Conservation (phyloP, 139 green algal genomes). For the Coelastrella sp. region DNA sequence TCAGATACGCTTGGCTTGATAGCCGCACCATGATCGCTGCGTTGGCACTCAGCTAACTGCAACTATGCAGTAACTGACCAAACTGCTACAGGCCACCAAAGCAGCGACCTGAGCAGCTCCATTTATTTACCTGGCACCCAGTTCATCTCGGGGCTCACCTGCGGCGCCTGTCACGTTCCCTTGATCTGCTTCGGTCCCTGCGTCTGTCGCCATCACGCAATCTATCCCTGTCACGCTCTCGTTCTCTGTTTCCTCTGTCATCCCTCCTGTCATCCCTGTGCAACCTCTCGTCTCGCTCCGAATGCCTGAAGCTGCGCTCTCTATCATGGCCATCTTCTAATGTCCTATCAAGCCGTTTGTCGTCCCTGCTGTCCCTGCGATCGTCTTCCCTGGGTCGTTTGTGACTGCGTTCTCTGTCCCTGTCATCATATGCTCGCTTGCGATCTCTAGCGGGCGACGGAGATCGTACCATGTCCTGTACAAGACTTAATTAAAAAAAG, state of each 20-base stretch:
- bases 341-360: neutral
- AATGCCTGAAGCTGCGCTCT: slow-evolving; percentile 11
- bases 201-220: neutral
- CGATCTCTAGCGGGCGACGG: slow-evolving; percentile 9
- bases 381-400: slow-evolving; percentile 28
- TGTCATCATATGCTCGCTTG: slow-evolving; percentile 6
- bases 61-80: too few relatives aligned
- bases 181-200: slow-evolving; percentile 25
- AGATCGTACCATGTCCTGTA: slow-evolving; percentile 1
- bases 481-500: too few relatives aligned
- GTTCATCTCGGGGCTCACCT: neutral
- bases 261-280: slow-evolving; percentile 5
- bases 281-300: neutral
- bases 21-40: too few relatives aligned
- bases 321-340: slow-evolving; percentile 19
- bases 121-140: too few relatives aligned
- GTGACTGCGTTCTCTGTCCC: neutral
- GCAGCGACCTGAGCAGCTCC: too few relatives aligned
- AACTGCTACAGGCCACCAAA: too few relatives aligned
- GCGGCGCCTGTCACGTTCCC: slow-evolving; percentile 8
- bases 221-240: slow-evolving; percentile 28
- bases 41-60: too few relatives aligned
- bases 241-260: slow-evolving; percentile 46
- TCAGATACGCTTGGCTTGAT: too few relatives aligned
- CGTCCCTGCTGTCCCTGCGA: slow-evolving; percentile 7